Base-by-base conservation (phyloP, 257 asterid genomes). In the Sherardia arvensis region DNA sequence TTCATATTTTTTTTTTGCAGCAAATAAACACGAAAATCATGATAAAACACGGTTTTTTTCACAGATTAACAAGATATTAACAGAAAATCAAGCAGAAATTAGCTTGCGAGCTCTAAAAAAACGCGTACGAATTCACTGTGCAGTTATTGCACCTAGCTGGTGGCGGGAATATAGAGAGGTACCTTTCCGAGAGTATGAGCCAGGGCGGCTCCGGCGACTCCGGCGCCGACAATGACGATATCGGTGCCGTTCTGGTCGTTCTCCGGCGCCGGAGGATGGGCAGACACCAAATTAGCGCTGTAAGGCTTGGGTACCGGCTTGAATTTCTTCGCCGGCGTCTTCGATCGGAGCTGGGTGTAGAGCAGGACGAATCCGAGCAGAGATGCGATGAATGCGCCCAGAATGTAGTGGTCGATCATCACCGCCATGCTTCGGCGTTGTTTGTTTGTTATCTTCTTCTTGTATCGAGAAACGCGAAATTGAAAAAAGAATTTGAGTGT, bases 181-280 rank as follows among this genome's bases (percentile, higher is more conserved):
- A 87, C 95, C 95, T 87, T 85, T 62, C 83, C 93, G 8, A 87
- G 84, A 10, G 95, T 83, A 53, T 74, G 73, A 20, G 93, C 95
- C n/a, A 85, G 74, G 32, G 93, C 90, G 3, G 93, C 81, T 17
- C 93, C 95, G 0, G 90, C 90, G 53, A 87, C 88, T 2, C 95
- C 93, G 32, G 93, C 95, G 47, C 95, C 95, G 51, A 84, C 92
- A 20, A 87, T 72, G 67, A 87, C 76, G 70, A 87, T 36, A 65
- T 87, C 90, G 1, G 84, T 73, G 8, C 73, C 20, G 43, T 10
- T 79, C 10, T 65, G 80, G 3, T 67, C 77, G 40, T 22, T 60
- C 40, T 49, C 56, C 56, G 23, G 56, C 64, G 38, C 67, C 21
- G 5, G 64, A 15, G 34, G 76, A 22, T 53, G 79, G 45, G 53